Evolutionary conservation across 495 filamentous ascomycete genomes (phyloP).

Genomic region (Tuber melanosporum): DNA sequence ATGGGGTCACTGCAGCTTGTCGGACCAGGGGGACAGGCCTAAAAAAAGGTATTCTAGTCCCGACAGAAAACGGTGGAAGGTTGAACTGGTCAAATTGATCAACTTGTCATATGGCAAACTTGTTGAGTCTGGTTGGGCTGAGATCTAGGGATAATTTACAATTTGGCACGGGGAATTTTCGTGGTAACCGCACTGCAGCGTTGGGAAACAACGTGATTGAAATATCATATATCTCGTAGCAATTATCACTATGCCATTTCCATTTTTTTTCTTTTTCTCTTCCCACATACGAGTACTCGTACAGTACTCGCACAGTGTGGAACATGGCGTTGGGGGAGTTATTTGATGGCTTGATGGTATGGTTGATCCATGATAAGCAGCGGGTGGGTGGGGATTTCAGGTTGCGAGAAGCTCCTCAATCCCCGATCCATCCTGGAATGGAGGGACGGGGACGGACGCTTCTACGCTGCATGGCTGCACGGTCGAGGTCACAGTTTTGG

Average conservation of each 20-base stretch:
- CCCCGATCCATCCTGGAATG: neutral
- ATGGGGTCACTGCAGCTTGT: neutral
- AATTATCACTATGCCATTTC: neutral
- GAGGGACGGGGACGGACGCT: neutral
- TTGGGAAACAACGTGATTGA: neutral
- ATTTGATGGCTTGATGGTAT: neutral
- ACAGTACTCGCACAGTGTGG: neutral
- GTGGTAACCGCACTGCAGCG: neutral
- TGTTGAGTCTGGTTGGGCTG: neutral
- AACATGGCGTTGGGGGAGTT: neutral
- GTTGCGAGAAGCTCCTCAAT: neutral
- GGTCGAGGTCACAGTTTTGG: neutral
- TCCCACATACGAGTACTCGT: neutral
- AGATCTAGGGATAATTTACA: neutral
- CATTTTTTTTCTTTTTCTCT: neutral
- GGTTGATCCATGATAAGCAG: neutral
- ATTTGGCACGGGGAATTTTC: neutral
- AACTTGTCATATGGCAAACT: neutral
- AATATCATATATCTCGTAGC: neutral
- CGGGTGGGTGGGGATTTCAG: constrained; percentile 4
- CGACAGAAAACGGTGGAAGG: constrained; percentile 3
- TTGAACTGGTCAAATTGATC: neutral
- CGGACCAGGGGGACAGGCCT: neutral
- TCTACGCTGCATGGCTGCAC: constrained; percentile 1
- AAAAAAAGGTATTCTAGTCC: neutral